phyloP scores from a whole-genome alignment of 768 basidiomycete species.

The Tulasnella sp. region DNA sequence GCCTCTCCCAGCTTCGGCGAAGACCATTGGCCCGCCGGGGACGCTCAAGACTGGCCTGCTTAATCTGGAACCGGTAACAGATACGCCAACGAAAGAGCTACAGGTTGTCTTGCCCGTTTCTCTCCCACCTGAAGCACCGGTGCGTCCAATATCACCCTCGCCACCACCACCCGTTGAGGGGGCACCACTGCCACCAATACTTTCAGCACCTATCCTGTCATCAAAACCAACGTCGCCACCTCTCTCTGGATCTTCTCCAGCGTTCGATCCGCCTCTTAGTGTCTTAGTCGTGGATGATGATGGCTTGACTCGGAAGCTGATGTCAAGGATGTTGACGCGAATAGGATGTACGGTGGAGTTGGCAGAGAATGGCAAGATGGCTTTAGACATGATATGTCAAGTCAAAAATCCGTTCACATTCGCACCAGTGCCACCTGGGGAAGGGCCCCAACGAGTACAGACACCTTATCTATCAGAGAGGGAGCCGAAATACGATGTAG shows the following conservation, averaged over 20 bases:
- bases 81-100: too few species aligned
- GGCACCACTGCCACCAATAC: too few species aligned
- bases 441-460: background rate
- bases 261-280: constrained; percentile 15
- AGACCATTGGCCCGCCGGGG: too few species aligned
- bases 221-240: background rate
- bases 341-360: constrained; percentile 24
- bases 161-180: too few species aligned
- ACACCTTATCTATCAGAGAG: constrained; percentile 4
- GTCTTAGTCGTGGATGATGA: constrained; percentile 27
- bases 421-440: background rate
- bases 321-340: constrained; percentile 26
- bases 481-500: constrained; percentile 23
- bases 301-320: constrained; percentile 26
- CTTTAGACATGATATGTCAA: constrained; percentile 21
- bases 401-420: constrained; percentile 13
- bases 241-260: background rate
- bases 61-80: too few species aligned
- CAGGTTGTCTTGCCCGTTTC: too few species aligned
- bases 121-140: too few species aligned
- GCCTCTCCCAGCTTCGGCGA: background rate
- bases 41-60: too few species aligned
- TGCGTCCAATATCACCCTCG: too few species aligned
- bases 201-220: too few species aligned
- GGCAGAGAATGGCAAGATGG: constrained; percentile 26